These are phyloP conservation scores for sunflower (Helianthus annuus) DNA, from an alignment of 129 eudicot genomes.

Conservation along the genomic window DNA sequence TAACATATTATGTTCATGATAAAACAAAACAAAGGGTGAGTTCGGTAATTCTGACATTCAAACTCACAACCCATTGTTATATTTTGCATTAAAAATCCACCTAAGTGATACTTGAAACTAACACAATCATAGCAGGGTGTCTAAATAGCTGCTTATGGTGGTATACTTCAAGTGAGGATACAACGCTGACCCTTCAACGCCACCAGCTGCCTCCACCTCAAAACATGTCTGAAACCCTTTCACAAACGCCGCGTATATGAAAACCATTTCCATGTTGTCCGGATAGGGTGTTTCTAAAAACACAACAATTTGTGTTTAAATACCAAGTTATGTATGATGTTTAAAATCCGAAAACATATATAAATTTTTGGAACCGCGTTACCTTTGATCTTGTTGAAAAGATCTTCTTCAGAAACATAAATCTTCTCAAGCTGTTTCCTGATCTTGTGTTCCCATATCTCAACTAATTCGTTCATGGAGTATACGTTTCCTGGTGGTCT, in stretches of 20 bases:
- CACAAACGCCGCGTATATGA: slow-evolving; percentile 76
- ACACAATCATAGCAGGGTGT: slow-evolving; percentile 46
- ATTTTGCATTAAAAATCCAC: background rate
- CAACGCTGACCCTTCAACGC: slow-evolving; percentile 71
- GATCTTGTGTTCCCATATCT: slow-evolving; percentile 77
- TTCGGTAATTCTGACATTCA: background rate
- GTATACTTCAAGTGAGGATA: slow-evolving; percentile 76
- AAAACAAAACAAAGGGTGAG: background rate
- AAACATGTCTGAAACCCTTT: slow-evolving; percentile 85
- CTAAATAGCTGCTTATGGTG: slow-evolving; percentile 60
- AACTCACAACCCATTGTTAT: background rate
- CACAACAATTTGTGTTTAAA: background rate
- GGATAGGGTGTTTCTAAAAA: slow-evolving; percentile 78
- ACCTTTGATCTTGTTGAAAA: slow-evolving; percentile 78
- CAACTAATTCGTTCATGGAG: slow-evolving; percentile 76
- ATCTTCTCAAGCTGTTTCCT: slow-evolving; percentile 60
- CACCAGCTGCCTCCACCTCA: slow-evolving; percentile 59
- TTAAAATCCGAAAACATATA: background rate
- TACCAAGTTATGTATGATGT: background rate
- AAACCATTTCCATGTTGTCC: slow-evolving; percentile 69
- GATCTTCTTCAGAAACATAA: slow-evolving; percentile 65
- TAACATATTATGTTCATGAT: background rate
- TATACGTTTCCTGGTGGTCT: slow-evolving; percentile 78
- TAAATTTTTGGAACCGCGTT: slow-evolving; percentile 5
- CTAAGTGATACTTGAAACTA: background rate